These are phyloP conservation scores for Tuber borchii DNA, from an alignment of 495 filamentous ascomycete genomes.

Conservation along the genomic window DNA sequence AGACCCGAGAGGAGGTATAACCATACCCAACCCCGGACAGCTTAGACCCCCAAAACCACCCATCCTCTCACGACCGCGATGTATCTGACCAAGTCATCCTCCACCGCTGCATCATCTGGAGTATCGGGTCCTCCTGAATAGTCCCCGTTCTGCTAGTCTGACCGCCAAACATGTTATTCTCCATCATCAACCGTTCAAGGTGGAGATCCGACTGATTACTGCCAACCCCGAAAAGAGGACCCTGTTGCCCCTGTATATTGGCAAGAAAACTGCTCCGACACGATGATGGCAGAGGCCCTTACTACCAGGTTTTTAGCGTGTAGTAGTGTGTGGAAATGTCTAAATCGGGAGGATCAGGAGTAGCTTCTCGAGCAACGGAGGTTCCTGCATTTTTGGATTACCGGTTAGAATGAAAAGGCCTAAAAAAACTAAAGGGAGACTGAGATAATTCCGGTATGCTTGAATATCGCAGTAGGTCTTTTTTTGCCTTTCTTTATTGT, in stretches of 20 bases:
- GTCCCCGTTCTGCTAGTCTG: constrained; percentile 7
- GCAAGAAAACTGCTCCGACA: neutral
- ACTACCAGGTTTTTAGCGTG: constrained; percentile 37
- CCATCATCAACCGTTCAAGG: constrained; percentile 23
- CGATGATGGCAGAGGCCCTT: neutral
- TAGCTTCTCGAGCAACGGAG: constrained; percentile 23
- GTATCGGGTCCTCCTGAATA: constrained; percentile 36
- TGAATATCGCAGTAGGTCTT: neutral
- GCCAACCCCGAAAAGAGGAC: neutral
- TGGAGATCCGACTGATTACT: constrained; percentile 19
- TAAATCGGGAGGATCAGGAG: constrained; percentile 62
- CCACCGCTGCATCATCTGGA: constrained; percentile 34
- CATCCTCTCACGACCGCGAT: no score
- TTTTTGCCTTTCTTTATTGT: neutral
- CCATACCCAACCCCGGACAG: constrained; percentile 31
- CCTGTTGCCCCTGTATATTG: neutral
- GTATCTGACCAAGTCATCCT: constrained; percentile 22
- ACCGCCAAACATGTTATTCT: constrained; percentile 21
- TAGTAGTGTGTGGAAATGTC: constrained; percentile 63
- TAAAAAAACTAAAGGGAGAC: no score
- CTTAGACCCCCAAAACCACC: constrained; percentile 20
- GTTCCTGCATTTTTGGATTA: neutral
- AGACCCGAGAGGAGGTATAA: constrained; percentile 23
- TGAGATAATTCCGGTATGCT: neutral
- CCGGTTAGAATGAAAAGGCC: constrained; percentile 7